These are phyloP conservation scores for Fusarium xylarioides DNA, from an alignment of 2,329 filamentous ascomycete genomes.

Conservation along the genomic window DNA sequence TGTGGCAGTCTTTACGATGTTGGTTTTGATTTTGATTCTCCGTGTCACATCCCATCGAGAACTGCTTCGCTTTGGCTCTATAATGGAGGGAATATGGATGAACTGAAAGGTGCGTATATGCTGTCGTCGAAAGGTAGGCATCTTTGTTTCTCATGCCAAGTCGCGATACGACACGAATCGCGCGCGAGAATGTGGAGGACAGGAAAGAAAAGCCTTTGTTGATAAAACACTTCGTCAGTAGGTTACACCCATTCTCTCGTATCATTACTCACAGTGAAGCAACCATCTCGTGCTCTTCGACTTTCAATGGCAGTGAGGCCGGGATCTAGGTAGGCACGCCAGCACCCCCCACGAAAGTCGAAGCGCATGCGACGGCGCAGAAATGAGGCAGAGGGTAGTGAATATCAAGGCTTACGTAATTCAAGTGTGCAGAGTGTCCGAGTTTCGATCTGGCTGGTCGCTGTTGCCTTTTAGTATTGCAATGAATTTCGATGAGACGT, in stretches of 20 bases:
- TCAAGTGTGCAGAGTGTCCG: fast-evolving
- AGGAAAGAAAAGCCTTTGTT: not conserved
- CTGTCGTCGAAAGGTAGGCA: not conserved
- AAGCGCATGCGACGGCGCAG: not conserved
- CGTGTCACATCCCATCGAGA: not conserved
- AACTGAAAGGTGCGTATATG: not conserved
- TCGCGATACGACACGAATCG: not conserved
- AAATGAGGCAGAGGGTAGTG: not conserved
- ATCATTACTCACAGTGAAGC: not conserved
- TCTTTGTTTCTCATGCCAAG: not conserved
- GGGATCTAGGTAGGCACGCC: not conserved
- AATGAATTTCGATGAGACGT: not conserved
- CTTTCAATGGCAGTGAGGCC: not conserved
- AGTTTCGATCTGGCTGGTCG: not conserved
- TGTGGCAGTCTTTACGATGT: no score
- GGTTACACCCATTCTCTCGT: fast-evolving
- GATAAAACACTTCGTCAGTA: not conserved
- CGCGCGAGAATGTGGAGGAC: not conserved
- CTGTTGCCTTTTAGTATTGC: not conserved
- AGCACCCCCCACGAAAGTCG: not conserved
- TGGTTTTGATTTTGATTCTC: not conserved
- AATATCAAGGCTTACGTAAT: not conserved
- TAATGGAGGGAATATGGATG: fast-evolving
- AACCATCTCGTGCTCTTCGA: not conserved
- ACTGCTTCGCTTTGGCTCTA: no score